These are phyloP conservation scores for Solanum arcanum DNA, from an alignment of 257 asterid genomes.

Conservation along the genomic window DNA sequence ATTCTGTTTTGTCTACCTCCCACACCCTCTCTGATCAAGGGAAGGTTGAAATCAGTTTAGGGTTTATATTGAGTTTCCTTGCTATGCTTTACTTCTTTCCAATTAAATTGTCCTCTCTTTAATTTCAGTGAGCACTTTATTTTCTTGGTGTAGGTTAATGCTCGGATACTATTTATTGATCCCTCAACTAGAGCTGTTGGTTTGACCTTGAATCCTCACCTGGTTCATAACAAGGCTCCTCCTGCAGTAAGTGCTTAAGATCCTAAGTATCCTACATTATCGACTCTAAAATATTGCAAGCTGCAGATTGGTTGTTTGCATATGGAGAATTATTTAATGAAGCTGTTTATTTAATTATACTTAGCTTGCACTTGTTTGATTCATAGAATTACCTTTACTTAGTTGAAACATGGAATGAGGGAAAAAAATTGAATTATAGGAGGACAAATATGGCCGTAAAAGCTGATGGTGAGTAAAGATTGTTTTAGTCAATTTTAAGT, in stretches of 20 bases:
- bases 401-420: background rate
- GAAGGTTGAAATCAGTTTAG: background rate
- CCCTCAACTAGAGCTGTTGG: slow-evolving; percentile 96
- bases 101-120: background rate
- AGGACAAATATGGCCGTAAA: background rate
- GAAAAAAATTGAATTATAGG: background rate
- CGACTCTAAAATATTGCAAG: background rate
- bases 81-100: background rate
- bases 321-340: background rate
- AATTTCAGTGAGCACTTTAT: background rate
- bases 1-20: background rate
- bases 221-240: slow-evolving; percentile 71
- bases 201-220: slow-evolving; percentile 74
- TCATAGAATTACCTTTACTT: background rate
- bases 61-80: background rate
- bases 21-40: background rate
- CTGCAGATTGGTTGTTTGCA: background rate
- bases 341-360: background rate
- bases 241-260: slow-evolving; percentile 53
- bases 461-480: background rate
- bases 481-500: background rate
- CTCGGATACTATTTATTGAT: slow-evolving; percentile 91
- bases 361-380: background rate
- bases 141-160: slow-evolving; percentile 50
- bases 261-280: background rate